These are phyloP conservation scores for Curvularia sp. DNA, from an alignment of 2,329 filamentous ascomycete species.

Conservation along the genomic window DNA sequence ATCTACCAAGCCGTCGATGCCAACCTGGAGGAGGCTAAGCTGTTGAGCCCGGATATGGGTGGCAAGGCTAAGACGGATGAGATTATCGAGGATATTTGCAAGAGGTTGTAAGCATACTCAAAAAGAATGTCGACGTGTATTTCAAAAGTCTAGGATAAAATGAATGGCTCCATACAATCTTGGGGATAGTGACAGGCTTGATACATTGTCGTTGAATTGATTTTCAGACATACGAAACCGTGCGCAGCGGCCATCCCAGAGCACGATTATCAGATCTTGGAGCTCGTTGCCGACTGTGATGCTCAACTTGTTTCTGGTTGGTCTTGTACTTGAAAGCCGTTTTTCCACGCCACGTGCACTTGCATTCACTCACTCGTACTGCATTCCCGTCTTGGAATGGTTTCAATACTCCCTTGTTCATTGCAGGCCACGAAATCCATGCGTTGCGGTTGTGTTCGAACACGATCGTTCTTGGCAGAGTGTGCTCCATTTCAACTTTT, in stretches of 20 bases:
- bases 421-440: not conserved
- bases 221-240: not conserved
- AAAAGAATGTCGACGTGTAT: not conserved
- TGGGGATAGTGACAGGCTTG: not conserved
- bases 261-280: not conserved
- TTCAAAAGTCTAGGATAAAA: not conserved
- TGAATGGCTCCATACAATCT: not conserved
- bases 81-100: slow-evolving; percentile 86
- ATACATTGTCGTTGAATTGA: not conserved
- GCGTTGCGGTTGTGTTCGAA: too few relatives aligned
- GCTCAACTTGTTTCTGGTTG: not conserved
- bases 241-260: not conserved
- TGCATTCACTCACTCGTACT: not conserved
- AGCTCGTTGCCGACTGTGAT: not conserved
- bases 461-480: too few relatives aligned
- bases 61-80: slow-evolving; percentile 85
- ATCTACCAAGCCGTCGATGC: slow-evolving; percentile 93
- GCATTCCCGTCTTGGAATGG: not conserved
- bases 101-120: slow-evolving; percentile 67
- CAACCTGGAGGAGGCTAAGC: slow-evolving; percentile 81
- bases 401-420: not conserved
- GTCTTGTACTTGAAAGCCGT: not conserved
- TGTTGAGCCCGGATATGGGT: slow-evolving; percentile 88
- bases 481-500: too few relatives aligned
- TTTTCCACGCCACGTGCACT: too few relatives aligned